Conservation (phyloP, 2,329 filamentous ascomycete species). For the Westerdykella ornata region DNA sequence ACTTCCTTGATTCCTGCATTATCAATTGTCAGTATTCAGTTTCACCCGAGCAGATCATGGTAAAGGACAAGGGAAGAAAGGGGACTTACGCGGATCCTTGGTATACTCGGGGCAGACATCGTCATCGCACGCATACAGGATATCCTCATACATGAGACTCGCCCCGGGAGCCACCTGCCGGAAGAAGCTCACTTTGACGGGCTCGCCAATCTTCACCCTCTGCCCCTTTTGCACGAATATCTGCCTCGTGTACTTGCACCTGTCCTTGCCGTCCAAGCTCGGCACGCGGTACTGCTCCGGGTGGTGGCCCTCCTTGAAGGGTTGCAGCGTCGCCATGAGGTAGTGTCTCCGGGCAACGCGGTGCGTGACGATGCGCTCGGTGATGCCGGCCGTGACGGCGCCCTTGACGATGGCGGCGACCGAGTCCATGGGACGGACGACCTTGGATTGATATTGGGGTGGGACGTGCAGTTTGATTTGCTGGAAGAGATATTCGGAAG, state of each 20-base stretch:
- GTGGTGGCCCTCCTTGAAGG: constrained; percentile 98
- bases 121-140: constrained; percentile 93
- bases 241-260: constrained; percentile 97
- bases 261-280: constrained; percentile 90
- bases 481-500: constrained; percentile 97
- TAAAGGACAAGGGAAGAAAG: not conserved
- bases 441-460: constrained; percentile 96
- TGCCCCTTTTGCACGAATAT: constrained; percentile 99
- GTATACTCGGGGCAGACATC: constrained; percentile 98
- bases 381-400: constrained; percentile 95
- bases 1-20: constrained; percentile 90
- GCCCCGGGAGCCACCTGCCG: constrained; percentile 93
- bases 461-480: constrained; percentile 98
- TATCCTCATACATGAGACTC: constrained; percentile 98
- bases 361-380: constrained; percentile 91
- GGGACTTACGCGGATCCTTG: constrained; percentile 89
- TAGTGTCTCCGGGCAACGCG: constrained; percentile 96
- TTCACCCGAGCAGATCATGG: not conserved
- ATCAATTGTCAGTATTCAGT: constrained; percentile 1
- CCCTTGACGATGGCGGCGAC: constrained; percentile 98
- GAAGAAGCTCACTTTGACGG: constrained; percentile 98
- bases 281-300: constrained; percentile 97
- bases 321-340: constrained; percentile 96
- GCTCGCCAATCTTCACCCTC: constrained; percentile 97
- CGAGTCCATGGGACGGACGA: constrained; percentile 97